phyloP scores from a whole-genome alignment of 371 early-diverging fungal species.

The Actinomortierella wolfii region DNA sequence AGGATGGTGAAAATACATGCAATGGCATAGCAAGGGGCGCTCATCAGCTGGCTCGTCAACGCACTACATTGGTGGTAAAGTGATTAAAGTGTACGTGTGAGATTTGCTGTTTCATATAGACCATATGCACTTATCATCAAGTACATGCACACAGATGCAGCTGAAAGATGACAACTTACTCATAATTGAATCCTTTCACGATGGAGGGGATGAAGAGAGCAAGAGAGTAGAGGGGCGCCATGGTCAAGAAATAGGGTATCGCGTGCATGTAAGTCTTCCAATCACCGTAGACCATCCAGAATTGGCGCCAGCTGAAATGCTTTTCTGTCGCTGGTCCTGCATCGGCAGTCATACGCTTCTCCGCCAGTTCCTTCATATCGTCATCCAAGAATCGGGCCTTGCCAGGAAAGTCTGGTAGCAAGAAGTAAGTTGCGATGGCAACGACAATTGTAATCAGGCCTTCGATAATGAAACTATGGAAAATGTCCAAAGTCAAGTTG shows the following conservation, averaged over 20 bases:
- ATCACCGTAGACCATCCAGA: constrained; percentile 57
- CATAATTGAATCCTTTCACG: constrained; percentile 53
- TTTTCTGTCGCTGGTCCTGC: constrained; percentile 65
- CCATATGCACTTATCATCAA: no score
- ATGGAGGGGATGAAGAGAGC: constrained; percentile 75
- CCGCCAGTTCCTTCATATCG: constrained; percentile 59
- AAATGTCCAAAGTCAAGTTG: constrained; percentile 49
- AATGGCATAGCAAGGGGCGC: constrained; percentile 51
- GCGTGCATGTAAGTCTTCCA: constrained; percentile 62
- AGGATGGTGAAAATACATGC: constrained; percentile 61
- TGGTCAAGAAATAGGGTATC: constrained; percentile 63
- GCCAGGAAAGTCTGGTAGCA: constrained; percentile 75
- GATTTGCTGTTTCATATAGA: no score
- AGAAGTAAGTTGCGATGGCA: constrained; percentile 59
- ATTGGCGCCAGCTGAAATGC: constrained; percentile 62
- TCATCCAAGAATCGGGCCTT: constrained; percentile 65
- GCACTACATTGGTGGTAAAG: constrained; percentile 6
- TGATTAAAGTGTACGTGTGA: background rate
- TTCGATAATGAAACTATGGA: constrained; percentile 72
- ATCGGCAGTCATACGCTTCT: constrained; percentile 59
- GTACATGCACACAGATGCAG: no score
- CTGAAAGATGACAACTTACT: constrained; percentile 7
- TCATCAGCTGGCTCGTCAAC: constrained; percentile 56
- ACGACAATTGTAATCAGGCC: constrained; percentile 70
- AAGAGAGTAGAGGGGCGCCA: constrained; percentile 68